Percentiles rank a stretch among this genome's conserved stretches.
These are phyloP conservation scores for Reticulascus tulasneorum DNA, from an alignment of 2,329 filamentous ascomycete genomes.

Conservation along the genomic window DNA sequence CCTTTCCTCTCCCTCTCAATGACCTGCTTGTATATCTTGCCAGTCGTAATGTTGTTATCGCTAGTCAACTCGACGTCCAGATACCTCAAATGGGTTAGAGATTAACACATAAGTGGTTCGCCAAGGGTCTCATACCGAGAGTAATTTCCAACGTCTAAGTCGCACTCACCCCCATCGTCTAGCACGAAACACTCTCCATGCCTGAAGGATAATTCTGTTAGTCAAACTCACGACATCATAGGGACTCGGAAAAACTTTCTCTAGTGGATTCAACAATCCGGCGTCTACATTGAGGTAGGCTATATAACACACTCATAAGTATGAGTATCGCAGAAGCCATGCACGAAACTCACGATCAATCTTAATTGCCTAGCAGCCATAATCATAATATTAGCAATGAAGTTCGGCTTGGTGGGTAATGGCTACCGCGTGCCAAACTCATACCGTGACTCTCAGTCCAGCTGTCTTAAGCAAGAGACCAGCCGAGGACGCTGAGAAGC, in stretches of 20 bases:
- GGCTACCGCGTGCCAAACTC: slow-evolving; percentile 1
- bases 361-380: slow-evolving; percentile 30
- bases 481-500: no score
- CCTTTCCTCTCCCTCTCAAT: slow-evolving; percentile 65
- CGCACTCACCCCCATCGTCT: slow-evolving; percentile 65
- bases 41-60: slow-evolving; percentile 96
- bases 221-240: no score
- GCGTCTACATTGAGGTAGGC: no score
- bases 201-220: no score
- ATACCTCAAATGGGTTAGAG: slow-evolving; percentile 41
- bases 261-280: no score
- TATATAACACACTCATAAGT: no score
- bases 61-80: slow-evolving; percentile 75
- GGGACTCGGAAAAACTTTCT: no score
- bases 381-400: no score
- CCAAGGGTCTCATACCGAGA: slow-evolving; percentile 34
- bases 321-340: background rate
- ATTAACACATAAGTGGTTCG: no score
- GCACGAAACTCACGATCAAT: slow-evolving; percentile 41
- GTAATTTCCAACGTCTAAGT: slow-evolving; percentile 56
- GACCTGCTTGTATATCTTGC: slow-evolving; percentile 90
- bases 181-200: slow-evolving; percentile 90
- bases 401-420: no score
- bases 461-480: slow-evolving; percentile 75
- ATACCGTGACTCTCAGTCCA: slow-evolving; percentile 68